Conservation (phyloP, 306 rosid genomes). For the Corylus heterophylla region DNA sequence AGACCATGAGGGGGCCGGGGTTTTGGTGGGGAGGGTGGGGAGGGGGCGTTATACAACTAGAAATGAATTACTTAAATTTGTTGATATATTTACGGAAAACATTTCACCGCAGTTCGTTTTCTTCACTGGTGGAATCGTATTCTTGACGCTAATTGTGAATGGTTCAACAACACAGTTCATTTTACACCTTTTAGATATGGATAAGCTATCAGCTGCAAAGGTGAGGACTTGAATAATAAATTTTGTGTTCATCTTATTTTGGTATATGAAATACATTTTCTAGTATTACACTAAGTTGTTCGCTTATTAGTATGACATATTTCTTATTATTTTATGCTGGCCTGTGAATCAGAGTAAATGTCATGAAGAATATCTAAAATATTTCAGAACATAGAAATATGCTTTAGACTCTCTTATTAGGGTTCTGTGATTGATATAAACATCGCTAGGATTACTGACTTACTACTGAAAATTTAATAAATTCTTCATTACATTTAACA, state of each 20-base stretch:
- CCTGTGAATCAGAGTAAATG: not conserved
- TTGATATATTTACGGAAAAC: conserved; percentile 16
- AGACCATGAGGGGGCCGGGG: too few species aligned
- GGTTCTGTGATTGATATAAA: not conserved
- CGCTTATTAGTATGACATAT: not conserved
- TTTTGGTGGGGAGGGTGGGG: too few species aligned
- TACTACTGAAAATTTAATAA: not conserved
- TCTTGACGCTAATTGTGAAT: conserved; percentile 85
- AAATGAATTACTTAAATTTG: conserved; percentile 13
- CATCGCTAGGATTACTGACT: not conserved
- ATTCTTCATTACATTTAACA: not conserved
- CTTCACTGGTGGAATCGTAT: conserved; percentile 94
- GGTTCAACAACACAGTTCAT: conserved; percentile 91
- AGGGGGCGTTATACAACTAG: not conserved
- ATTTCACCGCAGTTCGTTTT: conserved; percentile 75
- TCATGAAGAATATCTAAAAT: not conserved
- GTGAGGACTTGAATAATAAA: conserved; percentile 41
- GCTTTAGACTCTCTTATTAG: not conserved
- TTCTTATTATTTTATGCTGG: not conserved
- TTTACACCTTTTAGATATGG: conserved; percentile 66
- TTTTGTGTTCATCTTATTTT: not conserved
- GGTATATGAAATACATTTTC: not conserved
- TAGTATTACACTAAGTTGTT: not conserved
- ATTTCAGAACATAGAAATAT: not conserved
- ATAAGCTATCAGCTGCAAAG: conserved; percentile 76